Base-by-base conservation (phyloP, 192 early-diverging fungal genomes). In the Backusella australiensis region DNA sequence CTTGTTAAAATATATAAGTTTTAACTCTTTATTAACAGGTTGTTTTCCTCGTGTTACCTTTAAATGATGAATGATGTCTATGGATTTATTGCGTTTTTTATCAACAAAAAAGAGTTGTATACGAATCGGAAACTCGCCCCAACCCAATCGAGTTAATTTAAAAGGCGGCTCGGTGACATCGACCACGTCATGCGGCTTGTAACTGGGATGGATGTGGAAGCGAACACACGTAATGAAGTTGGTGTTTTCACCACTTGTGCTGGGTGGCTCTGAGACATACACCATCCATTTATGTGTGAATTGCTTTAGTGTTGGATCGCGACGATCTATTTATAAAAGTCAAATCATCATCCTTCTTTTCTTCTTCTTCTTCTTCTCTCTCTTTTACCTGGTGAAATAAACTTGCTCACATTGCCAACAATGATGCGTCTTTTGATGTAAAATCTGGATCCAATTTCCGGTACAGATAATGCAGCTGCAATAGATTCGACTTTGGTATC, bases 101-200 rank as follows among this genome's bases (percentile, higher is more conserved):
- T 98, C 95, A 8, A 84, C 85, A 83, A 98, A 97, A 75, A 89
- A 91, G 19, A 98, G 56, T 70, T 94, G 91, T 17, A 96, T 81
- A 34, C 93, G 89, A 59, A 97, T 85, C 21, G 95, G 95, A 67
- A 95, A 96, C 81, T 98, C 97, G 38, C 97, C 97, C 96, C 96
- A 98, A 0, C 96, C 97, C 77, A 89, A 92, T n/a, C 96, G 89
- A 17, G 92, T 94, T 70, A 98, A 77, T 72, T 92, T 91, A 79
- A 97, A 96, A 1, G 91, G 94, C 0, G 95, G 88, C 42, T 89
- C 87, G 0, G 80, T 79, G 11, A 97, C 86, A 49, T 97, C 96
- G 6, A 97, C 89, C n/a, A 96, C 89, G 80, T 97, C 91, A 68
- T 94, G 87, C 0, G 97, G 97, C 42, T 88, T 89, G 77, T 96